Evolutionary conservation across 2,329 filamentous ascomycete species (phyloP), one percentile per base, ranked within the genome.

Genomic region (Macrophomina pseudophaseolina): DNA sequence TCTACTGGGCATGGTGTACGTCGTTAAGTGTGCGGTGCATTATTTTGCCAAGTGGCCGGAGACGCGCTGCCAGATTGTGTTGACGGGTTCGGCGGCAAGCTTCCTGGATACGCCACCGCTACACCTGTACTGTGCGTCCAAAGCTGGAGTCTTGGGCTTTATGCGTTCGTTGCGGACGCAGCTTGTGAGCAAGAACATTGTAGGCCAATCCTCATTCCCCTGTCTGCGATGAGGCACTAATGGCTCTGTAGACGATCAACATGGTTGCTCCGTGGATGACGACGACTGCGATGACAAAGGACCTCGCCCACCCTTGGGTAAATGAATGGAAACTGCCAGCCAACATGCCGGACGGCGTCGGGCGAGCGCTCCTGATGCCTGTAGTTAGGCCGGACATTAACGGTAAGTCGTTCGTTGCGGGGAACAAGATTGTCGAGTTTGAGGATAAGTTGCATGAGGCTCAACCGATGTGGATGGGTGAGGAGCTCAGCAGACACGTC

Each of bases 201-300:
- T 59, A 12, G 46, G 54, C 28, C 18, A 6, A 30, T 32, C 35
- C 11, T 11, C 14, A 11, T 12, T 3, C 0, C 35, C 1, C 9
- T 51, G 23, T 3, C 48, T 16, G 48, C 28, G 11, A 14, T 14
- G 23, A 30, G 1, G 12, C 23, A 2, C 4, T 30, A 4, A 7
- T 7, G 35, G 35, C 7, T 38, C 35, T 38, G 35, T 4, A 60
- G 56, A 64, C 67, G 1, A 66, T 73, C 42, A 74, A 74, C 51
- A 69, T 74, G 11, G 69, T 74, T n/a, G 71, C 70, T 35, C 72
- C 72, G 0, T 74, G 72, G 72, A 74, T 74, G 72, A 74, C 72
- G 3, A 69, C 69, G 70, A 46, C 40, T 0, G 40, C 28, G 4
- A 60, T 60, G 56, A 60, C 56, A 8, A 46, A 6, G 5, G 56